These are phyloP conservation scores for Kokia cookei DNA, from an alignment of 441 rosid species.

Conservation along the genomic window DNA sequence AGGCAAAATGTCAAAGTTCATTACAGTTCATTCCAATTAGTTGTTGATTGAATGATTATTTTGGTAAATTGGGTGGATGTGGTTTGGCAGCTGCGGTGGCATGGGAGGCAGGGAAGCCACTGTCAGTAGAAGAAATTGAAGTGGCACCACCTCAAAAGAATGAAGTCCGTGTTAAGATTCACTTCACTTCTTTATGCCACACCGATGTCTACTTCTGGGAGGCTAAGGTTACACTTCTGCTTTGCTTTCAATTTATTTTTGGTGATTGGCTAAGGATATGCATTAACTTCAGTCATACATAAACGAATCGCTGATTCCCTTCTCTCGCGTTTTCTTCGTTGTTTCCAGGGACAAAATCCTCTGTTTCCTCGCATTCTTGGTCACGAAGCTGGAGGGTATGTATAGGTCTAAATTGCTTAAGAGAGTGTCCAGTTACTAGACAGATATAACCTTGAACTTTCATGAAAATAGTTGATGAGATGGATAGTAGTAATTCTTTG, in stretches of 20 bases:
- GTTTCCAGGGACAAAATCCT: constrained; percentile 19
- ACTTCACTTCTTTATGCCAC: constrained; percentile 63
- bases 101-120: constrained; percentile 84
- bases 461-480: background rate
- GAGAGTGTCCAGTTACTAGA: background rate
- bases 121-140: constrained; percentile 59
- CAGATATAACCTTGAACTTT: background rate
- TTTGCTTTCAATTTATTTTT: background rate
- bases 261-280: too few relatives aligned
- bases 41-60: too few relatives aligned
- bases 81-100: constrained; percentile 52
- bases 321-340: background rate
- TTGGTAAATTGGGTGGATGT: background rate
- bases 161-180: constrained; percentile 64
- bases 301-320: too few relatives aligned
- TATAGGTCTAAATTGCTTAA: background rate
- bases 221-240: constrained; percentile 42
- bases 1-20: too few relatives aligned
- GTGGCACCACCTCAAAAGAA: constrained; percentile 63
- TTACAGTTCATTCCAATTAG: too few relatives aligned
- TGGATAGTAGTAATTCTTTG: background rate
- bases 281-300: too few relatives aligned
- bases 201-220: constrained; percentile 88
- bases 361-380: constrained; percentile 77
- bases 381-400: constrained; percentile 88